Percentiles rank a stretch among this genome's conserved stretches.
Evolutionary conservation across 441 rosid genomes (phyloP).

Genomic region (Gossypium davidsonii): DNA sequence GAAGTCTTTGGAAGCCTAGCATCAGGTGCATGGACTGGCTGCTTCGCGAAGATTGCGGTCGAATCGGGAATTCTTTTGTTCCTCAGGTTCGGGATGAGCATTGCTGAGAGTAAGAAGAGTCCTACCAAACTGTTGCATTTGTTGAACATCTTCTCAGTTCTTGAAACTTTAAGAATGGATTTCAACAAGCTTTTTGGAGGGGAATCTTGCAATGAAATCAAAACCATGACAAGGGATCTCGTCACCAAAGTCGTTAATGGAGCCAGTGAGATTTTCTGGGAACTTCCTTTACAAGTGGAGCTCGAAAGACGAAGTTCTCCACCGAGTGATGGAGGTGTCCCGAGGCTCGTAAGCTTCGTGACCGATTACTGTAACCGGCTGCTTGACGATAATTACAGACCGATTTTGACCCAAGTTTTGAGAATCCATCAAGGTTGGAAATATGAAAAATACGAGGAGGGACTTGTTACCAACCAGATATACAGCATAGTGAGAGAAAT

Average conservation of each 20-base stretch:
- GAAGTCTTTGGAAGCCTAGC: constrained; percentile 32
- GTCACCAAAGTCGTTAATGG: constrained; percentile 48
- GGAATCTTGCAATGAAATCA: constrained; percentile 49
- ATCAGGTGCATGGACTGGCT: constrained; percentile 25
- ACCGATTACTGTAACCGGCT: constrained; percentile 64
- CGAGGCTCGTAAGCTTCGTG: constrained; percentile 54
- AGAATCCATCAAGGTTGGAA: constrained; percentile 61
- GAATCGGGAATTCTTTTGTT: constrained; percentile 44
- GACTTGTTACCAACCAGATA: constrained; percentile 38
- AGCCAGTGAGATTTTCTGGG: constrained; percentile 61
- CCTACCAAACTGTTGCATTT: constrained; percentile 62
- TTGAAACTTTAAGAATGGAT: constrained; percentile 51
- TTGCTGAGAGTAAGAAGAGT: constrained; percentile 49
- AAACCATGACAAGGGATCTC: constrained; percentile 47
- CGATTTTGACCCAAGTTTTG: constrained; percentile 47
- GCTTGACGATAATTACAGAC: constrained; percentile 41
- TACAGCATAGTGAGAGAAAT: constrained; percentile 48
- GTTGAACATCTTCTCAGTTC: constrained; percentile 47
- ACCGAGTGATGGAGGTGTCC: constrained; percentile 50
- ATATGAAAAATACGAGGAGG: constrained; percentile 42
- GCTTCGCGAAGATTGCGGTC: constrained; percentile 51
- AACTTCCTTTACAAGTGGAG: constrained; percentile 57
- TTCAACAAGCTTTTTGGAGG: constrained; percentile 58
- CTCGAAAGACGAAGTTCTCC: constrained; percentile 48
- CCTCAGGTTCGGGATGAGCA: constrained; percentile 51